A percentile compares a stretch with the other conserved stretches of the same genome.
Conservation (phyloP, 345 rosid species). For the Ceriops zippeliana region DNA sequence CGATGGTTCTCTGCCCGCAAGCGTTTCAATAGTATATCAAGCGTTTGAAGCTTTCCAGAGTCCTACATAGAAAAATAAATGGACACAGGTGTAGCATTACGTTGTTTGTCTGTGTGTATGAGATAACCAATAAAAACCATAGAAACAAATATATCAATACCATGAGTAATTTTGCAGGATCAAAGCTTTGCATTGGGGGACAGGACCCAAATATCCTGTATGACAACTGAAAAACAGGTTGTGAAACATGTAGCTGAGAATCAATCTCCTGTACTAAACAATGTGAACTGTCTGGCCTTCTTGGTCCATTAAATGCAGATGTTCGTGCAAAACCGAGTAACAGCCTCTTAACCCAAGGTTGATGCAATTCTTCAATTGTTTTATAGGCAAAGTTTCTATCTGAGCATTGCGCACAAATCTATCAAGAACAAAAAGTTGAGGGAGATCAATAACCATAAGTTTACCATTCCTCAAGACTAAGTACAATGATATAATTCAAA, state of each 20-base stretch:
- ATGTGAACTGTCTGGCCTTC: slow-evolving; percentile 64
- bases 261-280: slow-evolving; percentile 87
- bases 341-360: slow-evolving; percentile 89
- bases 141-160: slow-evolving; percentile 36
- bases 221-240: slow-evolving; percentile 83
- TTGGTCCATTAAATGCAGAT: slow-evolving; percentile 84
- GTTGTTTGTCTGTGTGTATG: background rate
- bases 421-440: slow-evolving; percentile 23
- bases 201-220: slow-evolving; percentile 95
- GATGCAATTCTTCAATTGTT: slow-evolving; percentile 70
- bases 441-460: background rate
- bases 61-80: slow-evolving; percentile 48
- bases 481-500: background rate
- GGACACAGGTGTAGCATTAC: background rate
- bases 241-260: slow-evolving; percentile 63
- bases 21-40: slow-evolving; percentile 90
- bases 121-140: background rate
- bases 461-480: slow-evolving; percentile 2
- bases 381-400: slow-evolving; percentile 84
- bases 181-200: slow-evolving; percentile 99
- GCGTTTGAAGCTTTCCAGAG: slow-evolving; percentile 99
- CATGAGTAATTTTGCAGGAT: slow-evolving; percentile 94
- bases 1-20: slow-evolving; percentile 96
- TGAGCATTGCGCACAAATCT: slow-evolving; percentile 79
- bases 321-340: slow-evolving; percentile 91